Percentiles rank a stretch among this genome's conserved stretches.
phyloP scores from a whole-genome alignment of 2,329 filamentous ascomycete genomes.

The Chalara sp. region DNA sequence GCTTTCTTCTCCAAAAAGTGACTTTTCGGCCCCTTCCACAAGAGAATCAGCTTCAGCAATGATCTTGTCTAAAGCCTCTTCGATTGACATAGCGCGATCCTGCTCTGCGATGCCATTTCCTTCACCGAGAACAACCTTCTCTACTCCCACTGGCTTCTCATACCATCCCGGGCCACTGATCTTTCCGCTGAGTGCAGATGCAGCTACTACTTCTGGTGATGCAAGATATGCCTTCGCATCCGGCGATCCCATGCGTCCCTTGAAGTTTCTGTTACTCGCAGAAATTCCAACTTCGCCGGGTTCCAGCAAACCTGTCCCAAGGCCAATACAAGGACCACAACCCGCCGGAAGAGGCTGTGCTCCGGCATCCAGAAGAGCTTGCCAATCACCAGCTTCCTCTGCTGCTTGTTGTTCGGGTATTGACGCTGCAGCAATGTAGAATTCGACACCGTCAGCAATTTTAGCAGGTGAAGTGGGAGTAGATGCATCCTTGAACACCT shows the following conservation, averaged over 20 bases:
- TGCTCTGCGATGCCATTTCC: slow-evolving; percentile 60
- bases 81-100: slow-evolving; percentile 58
- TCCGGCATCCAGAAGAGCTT: slow-evolving; percentile 73
- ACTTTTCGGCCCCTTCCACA: slow-evolving; percentile 28
- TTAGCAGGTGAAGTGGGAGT: slow-evolving; percentile 57
- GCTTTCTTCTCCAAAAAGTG: slow-evolving; percentile 20
- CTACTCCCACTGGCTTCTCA: slow-evolving; percentile 59
- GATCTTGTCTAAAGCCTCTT: slow-evolving; percentile 65
- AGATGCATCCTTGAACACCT: slow-evolving; percentile 76
- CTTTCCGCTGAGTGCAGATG: slow-evolving; percentile 68
- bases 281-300: slow-evolving; percentile 80
- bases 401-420: slow-evolving; percentile 67
- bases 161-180: slow-evolving; percentile 77
- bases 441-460: slow-evolving; percentile 68
- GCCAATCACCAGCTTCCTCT: slow-evolving; percentile 81
- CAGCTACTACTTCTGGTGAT: slow-evolving; percentile 86
- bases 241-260: slow-evolving; percentile 78
- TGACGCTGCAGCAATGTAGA: slow-evolving; percentile 89
- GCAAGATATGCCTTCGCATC: slow-evolving; percentile 80
- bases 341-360: slow-evolving; percentile 63
- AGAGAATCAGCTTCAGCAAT: slow-evolving; percentile 58
- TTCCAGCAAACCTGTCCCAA: slow-evolving; percentile 71
- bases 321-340: slow-evolving; percentile 82
- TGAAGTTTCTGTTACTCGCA: slow-evolving; percentile 84
- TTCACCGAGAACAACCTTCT: slow-evolving; percentile 64